Conservation (phyloP, 108 stramenopile species). For the Skeletonema potamos region DNA sequence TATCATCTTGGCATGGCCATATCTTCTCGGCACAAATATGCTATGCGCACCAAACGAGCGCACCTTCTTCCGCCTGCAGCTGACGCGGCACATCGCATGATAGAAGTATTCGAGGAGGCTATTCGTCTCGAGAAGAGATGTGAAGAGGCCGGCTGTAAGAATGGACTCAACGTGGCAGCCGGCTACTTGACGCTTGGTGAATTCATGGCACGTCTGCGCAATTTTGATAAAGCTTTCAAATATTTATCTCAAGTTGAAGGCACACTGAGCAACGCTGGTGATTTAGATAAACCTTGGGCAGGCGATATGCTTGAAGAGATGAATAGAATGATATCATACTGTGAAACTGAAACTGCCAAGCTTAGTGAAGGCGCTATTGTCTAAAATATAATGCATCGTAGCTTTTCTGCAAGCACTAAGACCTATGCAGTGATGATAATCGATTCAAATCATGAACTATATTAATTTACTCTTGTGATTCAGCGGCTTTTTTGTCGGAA, state of each 20-base stretch:
- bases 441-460: constrained; percentile 3
- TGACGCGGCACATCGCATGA: constrained; percentile 24
- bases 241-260: constrained; percentile 29
- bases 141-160: constrained; percentile 28
- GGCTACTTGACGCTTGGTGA: constrained; percentile 35
- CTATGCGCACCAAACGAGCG: constrained; percentile 35
- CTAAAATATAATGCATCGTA: background rate
- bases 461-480: constrained; percentile 38
- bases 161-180: constrained; percentile 38
- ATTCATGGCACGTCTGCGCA: constrained; percentile 42
- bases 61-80: constrained; percentile 43
- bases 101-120: constrained; percentile 33
- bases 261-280: constrained; percentile 9
- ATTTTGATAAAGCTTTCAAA: constrained; percentile 22
- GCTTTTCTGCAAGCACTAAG: too few species aligned
- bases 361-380: constrained; percentile 2
- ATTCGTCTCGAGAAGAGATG: constrained; percentile 30
- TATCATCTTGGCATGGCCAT: constrained; percentile 43
- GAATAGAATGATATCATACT: constrained; percentile 19
- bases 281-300: constrained; percentile 33
- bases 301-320: constrained; percentile 29
- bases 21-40: constrained; percentile 42
- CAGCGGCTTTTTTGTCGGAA: constrained; percentile 58
- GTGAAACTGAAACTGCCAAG: constrained; percentile 20
- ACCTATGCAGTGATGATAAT: background rate